phyloP scores from a whole-genome alignment of 2,329 filamentous ascomycete genomes.

The Plectosphaerella sp. region DNA sequence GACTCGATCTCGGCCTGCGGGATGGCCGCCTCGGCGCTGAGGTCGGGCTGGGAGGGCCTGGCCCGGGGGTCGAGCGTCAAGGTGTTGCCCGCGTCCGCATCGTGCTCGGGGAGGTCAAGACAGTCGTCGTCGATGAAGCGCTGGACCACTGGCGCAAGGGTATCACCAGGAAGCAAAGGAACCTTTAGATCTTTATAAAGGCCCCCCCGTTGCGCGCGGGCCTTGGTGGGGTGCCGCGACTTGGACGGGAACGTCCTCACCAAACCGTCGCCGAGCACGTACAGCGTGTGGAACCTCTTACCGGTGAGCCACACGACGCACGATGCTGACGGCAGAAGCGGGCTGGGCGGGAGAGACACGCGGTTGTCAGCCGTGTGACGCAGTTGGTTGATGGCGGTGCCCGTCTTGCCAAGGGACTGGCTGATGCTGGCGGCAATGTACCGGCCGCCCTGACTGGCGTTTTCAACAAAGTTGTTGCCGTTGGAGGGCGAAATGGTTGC shows the following conservation, averaged over 20 bases:
- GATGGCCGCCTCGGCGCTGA: conserved; percentile 58
- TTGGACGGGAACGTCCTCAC: conserved; percentile 63
- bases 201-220: conserved; percentile 47
- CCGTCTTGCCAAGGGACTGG: conserved; percentile 70
- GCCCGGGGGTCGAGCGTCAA: conserved; percentile 43
- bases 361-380: conserved; percentile 74
- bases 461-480: conserved; percentile 46
- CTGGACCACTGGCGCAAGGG: conserved; percentile 51
- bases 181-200: conserved; percentile 65
- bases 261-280: conserved; percentile 60
- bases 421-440: conserved; percentile 70
- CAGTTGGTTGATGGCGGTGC: conserved; percentile 63
- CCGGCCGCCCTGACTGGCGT: conserved; percentile 66
- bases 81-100: conserved; percentile 50
- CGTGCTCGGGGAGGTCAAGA: conserved; percentile 47
- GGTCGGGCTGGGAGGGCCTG: conserved; percentile 31
- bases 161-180: conserved; percentile 55
- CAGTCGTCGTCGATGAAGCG: conserved; percentile 54
- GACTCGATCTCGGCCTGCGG: conserved; percentile 88
- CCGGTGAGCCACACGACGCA: conserved; percentile 64
- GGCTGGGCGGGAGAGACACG: conserved; percentile 59
- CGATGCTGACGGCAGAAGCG: conserved; percentile 47
- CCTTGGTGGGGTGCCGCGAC: conserved; percentile 48
- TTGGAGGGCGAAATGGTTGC: conserved; percentile 31
- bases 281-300: conserved; percentile 58